Evolutionary conservation across 371 early-diverging fungal genomes (phyloP).

Genomic region (Mucor saturninus): DNA sequence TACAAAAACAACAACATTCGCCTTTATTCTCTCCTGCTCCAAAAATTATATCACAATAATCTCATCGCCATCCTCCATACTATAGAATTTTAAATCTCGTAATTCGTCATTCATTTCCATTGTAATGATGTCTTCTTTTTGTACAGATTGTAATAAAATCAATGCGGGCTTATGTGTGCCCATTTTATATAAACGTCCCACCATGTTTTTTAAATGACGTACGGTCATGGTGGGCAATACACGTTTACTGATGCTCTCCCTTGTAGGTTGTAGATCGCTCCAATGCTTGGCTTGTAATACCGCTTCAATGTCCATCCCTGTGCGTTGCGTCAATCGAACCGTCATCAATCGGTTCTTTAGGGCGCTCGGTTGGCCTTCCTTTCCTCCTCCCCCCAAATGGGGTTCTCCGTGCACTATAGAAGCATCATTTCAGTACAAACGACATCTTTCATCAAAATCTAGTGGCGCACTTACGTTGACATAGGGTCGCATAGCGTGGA

Average conservation of each 20-base stretch:
- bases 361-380: constrained; percentile 37
- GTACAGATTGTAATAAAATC: constrained; percentile 26
- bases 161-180: constrained; percentile 40
- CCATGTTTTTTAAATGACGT: constrained; percentile 44
- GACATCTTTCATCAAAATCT: too few species aligned
- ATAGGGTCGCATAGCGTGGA: constrained; percentile 63
- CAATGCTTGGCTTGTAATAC: constrained; percentile 13
- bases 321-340: constrained; percentile 28
- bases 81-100: constrained; percentile 50
- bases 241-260: constrained; percentile 43
- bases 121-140: constrained; percentile 19
- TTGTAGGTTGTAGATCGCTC: constrained; percentile 31
- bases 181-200: constrained; percentile 44
- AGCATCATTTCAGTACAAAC: neutral
- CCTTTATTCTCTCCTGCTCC: constrained; percentile 3
- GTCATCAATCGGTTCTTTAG: constrained; percentile 70
- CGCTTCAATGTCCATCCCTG: neutral
- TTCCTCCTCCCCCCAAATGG: constrained; percentile 27
- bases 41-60: constrained; percentile 10
- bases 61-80: constrained; percentile 38
- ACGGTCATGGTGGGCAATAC: constrained; percentile 53
- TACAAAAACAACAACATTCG: neutral
- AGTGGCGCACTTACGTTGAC: constrained; percentile 41
- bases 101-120: constrained; percentile 49
- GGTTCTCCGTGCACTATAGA: constrained; percentile 59